Evolutionary conservation across 2,329 filamentous ascomycete species (phyloP).

Genomic region (Raffaelea albimanens): DNA sequence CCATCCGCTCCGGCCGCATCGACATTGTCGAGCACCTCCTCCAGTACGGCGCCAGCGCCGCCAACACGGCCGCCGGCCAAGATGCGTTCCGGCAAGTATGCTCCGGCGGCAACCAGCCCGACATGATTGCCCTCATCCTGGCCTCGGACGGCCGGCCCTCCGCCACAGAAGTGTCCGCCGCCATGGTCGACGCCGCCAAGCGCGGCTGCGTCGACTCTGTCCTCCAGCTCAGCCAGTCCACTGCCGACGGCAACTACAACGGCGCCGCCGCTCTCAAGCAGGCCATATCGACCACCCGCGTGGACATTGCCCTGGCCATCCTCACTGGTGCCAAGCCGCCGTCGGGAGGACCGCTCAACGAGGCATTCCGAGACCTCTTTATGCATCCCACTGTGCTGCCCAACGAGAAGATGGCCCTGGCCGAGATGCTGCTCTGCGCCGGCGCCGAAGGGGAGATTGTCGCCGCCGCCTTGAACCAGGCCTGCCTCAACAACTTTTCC

Average conservation of each 20-base stretch:
- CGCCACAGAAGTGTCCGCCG: slow-evolving; percentile 33
- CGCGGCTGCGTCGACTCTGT: slow-evolving; percentile 42
- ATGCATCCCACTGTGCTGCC: slow-evolving; percentile 34
- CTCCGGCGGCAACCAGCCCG: slow-evolving; percentile 31
- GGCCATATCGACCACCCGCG: slow-evolving; percentile 37
- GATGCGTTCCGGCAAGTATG: slow-evolving; percentile 45
- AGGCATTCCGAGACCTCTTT: slow-evolving; percentile 39
- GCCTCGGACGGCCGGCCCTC: slow-evolving; percentile 38
- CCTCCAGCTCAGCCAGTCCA: slow-evolving; percentile 37
- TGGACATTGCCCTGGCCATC: slow-evolving; percentile 46
- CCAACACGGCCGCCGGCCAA: slow-evolving; percentile 38
- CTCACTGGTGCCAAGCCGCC: slow-evolving; percentile 44
- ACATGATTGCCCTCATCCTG: slow-evolving; percentile 38
- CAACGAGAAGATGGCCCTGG: slow-evolving; percentile 39
- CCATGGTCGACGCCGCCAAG: slow-evolving; percentile 40
- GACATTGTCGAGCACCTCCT: slow-evolving; percentile 38
- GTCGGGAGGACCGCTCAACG: slow-evolving; percentile 34
- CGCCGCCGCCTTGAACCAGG: slow-evolving; percentile 36
- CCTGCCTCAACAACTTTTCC: slow-evolving; percentile 38
- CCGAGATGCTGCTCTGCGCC: slow-evolving; percentile 48
- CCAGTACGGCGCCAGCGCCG: slow-evolving; percentile 38
- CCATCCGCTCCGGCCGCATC: slow-evolving; percentile 33
- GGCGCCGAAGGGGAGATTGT: slow-evolving; percentile 44
- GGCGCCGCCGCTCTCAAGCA: slow-evolving; percentile 40
- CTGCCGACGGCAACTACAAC: slow-evolving; percentile 43